Evolutionary conservation across 345 rosid genomes (phyloP).

Genomic region (Cardamine occulta): DNA sequence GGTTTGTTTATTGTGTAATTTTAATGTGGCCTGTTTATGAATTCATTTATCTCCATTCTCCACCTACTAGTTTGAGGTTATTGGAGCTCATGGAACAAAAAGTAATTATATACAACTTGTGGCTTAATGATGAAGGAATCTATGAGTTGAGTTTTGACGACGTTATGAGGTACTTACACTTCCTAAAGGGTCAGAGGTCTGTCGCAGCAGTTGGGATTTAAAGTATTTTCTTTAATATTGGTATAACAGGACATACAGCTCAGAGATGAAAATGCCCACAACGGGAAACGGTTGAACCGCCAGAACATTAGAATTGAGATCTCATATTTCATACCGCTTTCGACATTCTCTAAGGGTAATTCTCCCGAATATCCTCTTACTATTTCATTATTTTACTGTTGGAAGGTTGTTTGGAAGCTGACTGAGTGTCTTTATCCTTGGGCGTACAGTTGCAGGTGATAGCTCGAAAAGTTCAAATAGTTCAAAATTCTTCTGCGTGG

Average conservation of each 20-base stretch:
- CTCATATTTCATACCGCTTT: slow-evolving; percentile 76
- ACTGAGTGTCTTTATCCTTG: slow-evolving; percentile 40
- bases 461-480: slow-evolving; percentile 81
- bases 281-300: slow-evolving; percentile 44
- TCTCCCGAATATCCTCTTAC: slow-evolving; percentile 23
- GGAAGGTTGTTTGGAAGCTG: slow-evolving; percentile 23
- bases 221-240: slow-evolving; percentile 4
- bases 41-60: slow-evolving; percentile 35
- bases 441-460: slow-evolving; percentile 87
- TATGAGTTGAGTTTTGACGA: slow-evolving; percentile 96
- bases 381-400: slow-evolving; percentile 25
- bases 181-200: slow-evolving; percentile 16
- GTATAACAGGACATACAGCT: slow-evolving; percentile 67
- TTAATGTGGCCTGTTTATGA: slow-evolving; percentile 10
- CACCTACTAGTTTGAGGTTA: slow-evolving; percentile 72
- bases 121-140: slow-evolving; percentile 97
- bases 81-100: slow-evolving; percentile 89
- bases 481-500: slow-evolving; percentile 82
- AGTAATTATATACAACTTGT: slow-evolving; percentile 82
- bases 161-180: slow-evolving; percentile 64
- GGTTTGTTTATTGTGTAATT: not conserved
- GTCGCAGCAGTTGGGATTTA: not conserved
- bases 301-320: slow-evolving; percentile 52
- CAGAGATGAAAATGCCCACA: slow-evolving; percentile 72
- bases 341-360: slow-evolving; percentile 84